Conservation (phyloP, 345 rosid species). For the Camelina hispida region DNA sequence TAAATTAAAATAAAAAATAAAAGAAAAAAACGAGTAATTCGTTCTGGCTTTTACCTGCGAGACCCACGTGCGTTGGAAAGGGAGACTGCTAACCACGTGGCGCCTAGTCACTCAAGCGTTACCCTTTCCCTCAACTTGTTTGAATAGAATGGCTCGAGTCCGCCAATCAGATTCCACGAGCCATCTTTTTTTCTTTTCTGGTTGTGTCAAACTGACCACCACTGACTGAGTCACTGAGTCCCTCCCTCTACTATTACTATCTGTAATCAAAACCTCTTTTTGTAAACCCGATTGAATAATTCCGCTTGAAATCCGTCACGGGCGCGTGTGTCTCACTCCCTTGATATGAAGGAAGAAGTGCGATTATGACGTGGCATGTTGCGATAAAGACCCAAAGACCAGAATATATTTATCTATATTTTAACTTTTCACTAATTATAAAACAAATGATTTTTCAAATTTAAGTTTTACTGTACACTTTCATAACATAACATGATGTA, state of each 20-base stretch:
- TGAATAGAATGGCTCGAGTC: conserved; percentile 38
- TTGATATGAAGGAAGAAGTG: background rate
- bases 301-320: conserved; percentile 30
- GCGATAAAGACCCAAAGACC: conserved; percentile 18
- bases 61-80: conserved; percentile 46
- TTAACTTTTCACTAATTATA: background rate
- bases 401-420: background rate
- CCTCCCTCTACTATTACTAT: too few species aligned
- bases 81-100: conserved; percentile 38
- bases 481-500: too few species aligned
- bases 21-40: conserved; percentile 16
- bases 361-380: conserved; percentile 36
- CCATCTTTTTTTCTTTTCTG: background rate
- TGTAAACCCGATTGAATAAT: conserved; percentile 8
- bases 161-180: conserved; percentile 39
- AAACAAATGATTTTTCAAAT: background rate
- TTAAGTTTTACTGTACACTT: background rate
- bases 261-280: background rate
- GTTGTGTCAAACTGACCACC: conserved; percentile 26
- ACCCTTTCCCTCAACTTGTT: background rate
- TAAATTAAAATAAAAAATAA: too few species aligned
- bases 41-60: conserved; percentile 41
- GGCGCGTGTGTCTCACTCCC: conserved; percentile 25
- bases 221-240: background rate
- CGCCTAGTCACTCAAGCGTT: conserved; percentile 30